These are phyloP conservation scores for Podila epicladia DNA, from an alignment of 192 early-diverging fungal species.

Conservation along the genomic window DNA sequence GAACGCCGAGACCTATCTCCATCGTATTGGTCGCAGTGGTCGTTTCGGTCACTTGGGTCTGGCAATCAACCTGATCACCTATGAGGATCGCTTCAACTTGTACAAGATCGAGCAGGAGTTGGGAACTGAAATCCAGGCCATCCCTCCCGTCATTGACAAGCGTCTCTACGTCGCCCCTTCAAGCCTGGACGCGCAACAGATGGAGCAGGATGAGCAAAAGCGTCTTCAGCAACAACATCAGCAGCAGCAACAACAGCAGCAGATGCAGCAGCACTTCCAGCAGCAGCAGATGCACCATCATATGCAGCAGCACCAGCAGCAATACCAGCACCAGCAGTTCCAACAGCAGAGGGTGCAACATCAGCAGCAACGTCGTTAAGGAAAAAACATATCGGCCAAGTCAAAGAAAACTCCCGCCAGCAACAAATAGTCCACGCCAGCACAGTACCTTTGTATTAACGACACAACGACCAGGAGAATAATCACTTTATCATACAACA, in stretches of 20 bases:
- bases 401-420: no score
- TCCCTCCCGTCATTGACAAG: constrained; percentile 97
- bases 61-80: constrained; percentile 98
- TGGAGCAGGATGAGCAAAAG: constrained; percentile 54
- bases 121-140: constrained; percentile 98
- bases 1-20: constrained; percentile 98
- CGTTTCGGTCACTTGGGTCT: constrained; percentile 96
- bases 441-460: no score
- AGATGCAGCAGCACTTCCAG: constrained; percentile 30
- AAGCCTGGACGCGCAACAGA: constrained; percentile 74
- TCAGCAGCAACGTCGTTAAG: not conserved
- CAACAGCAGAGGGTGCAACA: constrained; percentile 10
- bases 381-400: no score
- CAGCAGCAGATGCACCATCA: constrained; percentile 21
- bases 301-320: constrained; percentile 11
- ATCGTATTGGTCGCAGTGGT: constrained; percentile 98
- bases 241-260: constrained; percentile 49
- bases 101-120: constrained; percentile 99
- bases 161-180: constrained; percentile 85
- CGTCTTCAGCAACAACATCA: constrained; percentile 50
- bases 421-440: no score
- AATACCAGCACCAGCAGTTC: constrained; percentile 10
- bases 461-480: no score
- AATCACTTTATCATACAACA: no score
- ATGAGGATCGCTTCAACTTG: constrained; percentile 97